phyloP scores from a whole-genome alignment of 768 basidiomycete species.

The Lentinula guzmanii region DNA sequence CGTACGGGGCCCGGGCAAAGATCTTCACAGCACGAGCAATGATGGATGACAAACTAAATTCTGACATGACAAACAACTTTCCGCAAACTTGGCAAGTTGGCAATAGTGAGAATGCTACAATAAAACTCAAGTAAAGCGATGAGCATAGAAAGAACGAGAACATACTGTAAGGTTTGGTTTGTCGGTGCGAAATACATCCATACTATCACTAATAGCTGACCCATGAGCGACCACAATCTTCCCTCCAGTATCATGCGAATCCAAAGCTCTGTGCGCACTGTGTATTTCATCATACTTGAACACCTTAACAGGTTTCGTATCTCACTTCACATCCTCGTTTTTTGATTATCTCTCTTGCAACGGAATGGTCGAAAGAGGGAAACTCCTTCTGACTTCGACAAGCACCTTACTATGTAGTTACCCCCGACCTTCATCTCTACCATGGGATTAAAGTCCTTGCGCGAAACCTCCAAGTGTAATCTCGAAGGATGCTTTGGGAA shows the following conservation, averaged over 20 bases:
- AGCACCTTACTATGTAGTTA: slow-evolving; percentile 16
- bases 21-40: too few relatives aligned
- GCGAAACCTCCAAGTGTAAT: slow-evolving; percentile 13
- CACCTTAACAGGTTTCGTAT: slow-evolving; percentile 11
- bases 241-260: slow-evolving; percentile 11
- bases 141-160: too few relatives aligned
- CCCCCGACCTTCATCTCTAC: slow-evolving; percentile 16
- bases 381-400: slow-evolving; percentile 11
- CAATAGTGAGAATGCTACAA: too few relatives aligned
- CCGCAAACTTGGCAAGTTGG: too few relatives aligned
- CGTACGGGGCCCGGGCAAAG: too few relatives aligned
- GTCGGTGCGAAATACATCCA: too few relatives aligned
- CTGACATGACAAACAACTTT: too few relatives aligned
- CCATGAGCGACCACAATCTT: slow-evolving; percentile 13
- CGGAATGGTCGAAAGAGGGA: slow-evolving; percentile 15
- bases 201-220: too few relatives aligned
- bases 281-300: slow-evolving; percentile 13
- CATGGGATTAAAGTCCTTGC: slow-evolving; percentile 14
- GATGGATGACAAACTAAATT: too few relatives aligned
- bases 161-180: too few relatives aligned
- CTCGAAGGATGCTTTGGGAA: too few relatives aligned
- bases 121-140: too few relatives aligned
- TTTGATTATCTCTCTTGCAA: slow-evolving; percentile 9
- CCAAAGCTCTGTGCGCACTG: slow-evolving; percentile 15
- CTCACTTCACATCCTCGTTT: slow-evolving; percentile 11